Evolutionary conservation across 768 basidiomycete species (phyloP), one percentile per base, ranked within the genome.

Genomic region (Lentinus brumalis): DNA sequence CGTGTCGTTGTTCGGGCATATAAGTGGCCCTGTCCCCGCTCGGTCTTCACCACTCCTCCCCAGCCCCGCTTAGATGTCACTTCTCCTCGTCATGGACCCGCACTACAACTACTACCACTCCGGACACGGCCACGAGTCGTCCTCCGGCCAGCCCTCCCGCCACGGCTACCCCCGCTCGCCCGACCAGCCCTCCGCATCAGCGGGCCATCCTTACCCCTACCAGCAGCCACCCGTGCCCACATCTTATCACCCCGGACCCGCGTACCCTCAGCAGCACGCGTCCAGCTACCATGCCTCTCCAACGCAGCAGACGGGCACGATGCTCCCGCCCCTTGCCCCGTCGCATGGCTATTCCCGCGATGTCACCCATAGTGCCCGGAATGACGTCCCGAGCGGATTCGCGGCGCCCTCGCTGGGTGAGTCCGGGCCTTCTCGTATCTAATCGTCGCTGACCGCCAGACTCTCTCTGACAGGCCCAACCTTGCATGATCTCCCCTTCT

Each of bases 401-500:
- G 39, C 53, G 31, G 26, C 58, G 31, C 57, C 61, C 15, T 54
- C 61, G 10, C 46, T 63, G 40, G 62, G 62, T 63, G 26, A 26
- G 62, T 53, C 39, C 14, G 35, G 30, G 18, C 26, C 31, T 46
- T 50, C 53, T 15, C 11, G 42, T 45, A 16, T 29, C 40, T 46
- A n/a, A 47, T 32, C 21, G 35, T 49, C 40, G 16, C 53, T 31
- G 35, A 50, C 26, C 53, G 47, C 45, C 53, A 55, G 18, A 12
- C 53, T 31, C 30, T 61, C 46, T 49, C 21, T 42, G 54, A 46
- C 57, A 65, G 64, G 54, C 26, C 55, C 60, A 26, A 53, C 61
- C 45, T 46, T 62, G 50, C 64, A 61, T n/a, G 60, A 59, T n/a
- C 29, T 65, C 21, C 64, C 64, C 21, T 65, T 62, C 56, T 39